Evolutionary conservation across 495 filamentous ascomycete species (phyloP).

Genomic region (Schizothecium vesticola): DNA sequence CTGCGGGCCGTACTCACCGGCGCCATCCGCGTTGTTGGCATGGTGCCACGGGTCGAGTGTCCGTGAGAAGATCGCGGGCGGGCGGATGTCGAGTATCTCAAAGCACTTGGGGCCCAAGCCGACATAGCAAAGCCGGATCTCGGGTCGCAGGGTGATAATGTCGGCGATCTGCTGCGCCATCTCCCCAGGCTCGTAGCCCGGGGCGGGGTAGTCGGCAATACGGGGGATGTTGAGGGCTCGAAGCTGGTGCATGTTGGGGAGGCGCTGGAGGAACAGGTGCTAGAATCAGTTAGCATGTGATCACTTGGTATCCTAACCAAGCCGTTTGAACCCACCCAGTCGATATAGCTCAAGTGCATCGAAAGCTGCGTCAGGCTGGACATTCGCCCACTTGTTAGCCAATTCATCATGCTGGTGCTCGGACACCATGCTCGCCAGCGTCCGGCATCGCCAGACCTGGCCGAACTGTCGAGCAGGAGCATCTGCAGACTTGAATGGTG

Average conservation of each 20-base stretch:
- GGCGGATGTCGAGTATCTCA: constrained; percentile 72
- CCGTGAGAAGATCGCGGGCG: constrained; percentile 29
- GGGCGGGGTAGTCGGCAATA: constrained; percentile 58
- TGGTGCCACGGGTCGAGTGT: constrained; percentile 17
- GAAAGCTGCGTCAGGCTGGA: constrained; percentile 67
- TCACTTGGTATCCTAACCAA: not conserved
- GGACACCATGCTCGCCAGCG: constrained; percentile 75
- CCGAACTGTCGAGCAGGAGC: constrained; percentile 70
- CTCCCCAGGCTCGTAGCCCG: constrained; percentile 57
- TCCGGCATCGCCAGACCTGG: constrained; percentile 36
- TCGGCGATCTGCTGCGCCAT: constrained; percentile 80
- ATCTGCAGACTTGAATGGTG: constrained; percentile 72
- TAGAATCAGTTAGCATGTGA: constrained; percentile 31
- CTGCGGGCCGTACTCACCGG: too few relatives aligned
- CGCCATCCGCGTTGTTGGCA: constrained; percentile 30
- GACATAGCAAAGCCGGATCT: constrained; percentile 77
- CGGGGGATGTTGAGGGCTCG: constrained; percentile 73
- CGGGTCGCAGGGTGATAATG: constrained; percentile 78
- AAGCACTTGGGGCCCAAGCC: constrained; percentile 82
- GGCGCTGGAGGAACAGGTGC: constrained; percentile 83
- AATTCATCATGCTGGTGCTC: constrained; percentile 65
- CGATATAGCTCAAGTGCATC: constrained; percentile 70
- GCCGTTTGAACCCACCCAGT: constrained; percentile 65
- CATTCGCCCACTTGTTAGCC: constrained; percentile 82
- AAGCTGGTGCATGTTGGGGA: constrained; percentile 71